Base-by-base conservation (phyloP, 164 flowering plant genomes). In the Taxillus chinensis region DNA sequence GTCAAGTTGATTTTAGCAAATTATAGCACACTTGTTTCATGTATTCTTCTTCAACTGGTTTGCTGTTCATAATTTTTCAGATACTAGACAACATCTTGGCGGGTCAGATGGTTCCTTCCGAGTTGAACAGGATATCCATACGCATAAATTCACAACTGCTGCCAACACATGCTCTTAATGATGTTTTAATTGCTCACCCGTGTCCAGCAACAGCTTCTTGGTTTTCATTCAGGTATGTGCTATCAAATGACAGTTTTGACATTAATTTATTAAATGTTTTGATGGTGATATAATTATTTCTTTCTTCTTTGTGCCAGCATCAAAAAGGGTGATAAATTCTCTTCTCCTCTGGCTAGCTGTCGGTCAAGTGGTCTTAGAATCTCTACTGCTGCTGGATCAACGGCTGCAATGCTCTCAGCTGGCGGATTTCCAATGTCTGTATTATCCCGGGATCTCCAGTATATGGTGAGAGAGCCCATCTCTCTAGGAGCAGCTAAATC, bases 341-440 rank as follows among this genome's bases (percentile, higher is more conserved):
- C 55, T 59, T 75, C 81, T 15, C 76, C 83, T 7, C 48, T 75
- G 54, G 76, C 82, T 55, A 73, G 79, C 74, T 75, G 84, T 63
- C 79, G 90, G 68, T 86, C 97, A 62, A 90, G 99, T 71, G 97
- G 97, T 51, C 80, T 90, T 8, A 79, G 99, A 77, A 85, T 89
- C 60, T 93, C 86, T 60, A 84, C 96, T 38, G 96, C 96, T 37
- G 89, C 99, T 62, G 97, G 99, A 65, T 89, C 99, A 53, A 83
- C 97, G 4, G 97, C 97, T 57, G 99, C 97, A 53, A 90, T 89
- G 87, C 92, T 68, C n/a, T 93, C 97, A 39, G 87, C 89, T 6
- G 95, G 99, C 67, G 99, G 97, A 43, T 83, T 75, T 60, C 57
- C 60, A 51, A 88, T 93, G 99, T 86, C 84, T 6, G 71, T 87